These are phyloP conservation scores for Talaromyces sp. DNA, from an alignment of 2,329 filamentous ascomycete species.

Conservation along the genomic window DNA sequence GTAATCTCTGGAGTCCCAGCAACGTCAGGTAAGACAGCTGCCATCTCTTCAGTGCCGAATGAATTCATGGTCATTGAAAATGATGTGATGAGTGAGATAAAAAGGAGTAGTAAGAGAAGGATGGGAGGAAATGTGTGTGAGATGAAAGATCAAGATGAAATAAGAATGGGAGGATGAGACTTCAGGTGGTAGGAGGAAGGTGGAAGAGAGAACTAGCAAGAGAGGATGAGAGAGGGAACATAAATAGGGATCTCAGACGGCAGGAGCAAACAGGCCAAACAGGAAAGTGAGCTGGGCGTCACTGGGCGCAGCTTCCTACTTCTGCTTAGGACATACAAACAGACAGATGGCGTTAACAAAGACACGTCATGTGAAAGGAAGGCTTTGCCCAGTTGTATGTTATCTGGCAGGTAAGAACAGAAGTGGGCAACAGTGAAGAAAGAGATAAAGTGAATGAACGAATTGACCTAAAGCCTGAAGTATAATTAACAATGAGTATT, in stretches of 20 bases:
- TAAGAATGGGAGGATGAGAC: conserved; percentile 2
- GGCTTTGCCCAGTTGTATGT: background rate
- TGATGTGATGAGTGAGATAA: background rate
- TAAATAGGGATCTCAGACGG: background rate
- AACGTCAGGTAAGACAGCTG: conserved; percentile 24
- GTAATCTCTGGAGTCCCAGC: background rate
- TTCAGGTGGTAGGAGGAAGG: background rate
- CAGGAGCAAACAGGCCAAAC: background rate
- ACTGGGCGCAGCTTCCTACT: background rate
- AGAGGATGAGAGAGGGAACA: background rate
- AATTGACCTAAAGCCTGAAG: background rate
- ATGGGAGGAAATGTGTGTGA: background rate
- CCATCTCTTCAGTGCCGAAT: conserved; percentile 25
- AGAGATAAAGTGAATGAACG: background rate
- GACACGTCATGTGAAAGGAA: background rate
- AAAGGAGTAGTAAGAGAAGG: background rate
- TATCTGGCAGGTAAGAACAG: background rate
- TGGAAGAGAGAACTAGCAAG: background rate
- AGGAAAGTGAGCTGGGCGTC: background rate
- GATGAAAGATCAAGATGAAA: conserved; percentile 4
- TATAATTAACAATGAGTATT: background rate
- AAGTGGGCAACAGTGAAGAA: background rate
- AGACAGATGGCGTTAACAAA: background rate
- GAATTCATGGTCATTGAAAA: conserved; percentile 19
- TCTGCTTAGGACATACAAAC: background rate